These are phyloP conservation scores for Aspergillus brasiliensis DNA, from an alignment of 2,329 filamentous ascomycete species.

Conservation along the genomic window DNA sequence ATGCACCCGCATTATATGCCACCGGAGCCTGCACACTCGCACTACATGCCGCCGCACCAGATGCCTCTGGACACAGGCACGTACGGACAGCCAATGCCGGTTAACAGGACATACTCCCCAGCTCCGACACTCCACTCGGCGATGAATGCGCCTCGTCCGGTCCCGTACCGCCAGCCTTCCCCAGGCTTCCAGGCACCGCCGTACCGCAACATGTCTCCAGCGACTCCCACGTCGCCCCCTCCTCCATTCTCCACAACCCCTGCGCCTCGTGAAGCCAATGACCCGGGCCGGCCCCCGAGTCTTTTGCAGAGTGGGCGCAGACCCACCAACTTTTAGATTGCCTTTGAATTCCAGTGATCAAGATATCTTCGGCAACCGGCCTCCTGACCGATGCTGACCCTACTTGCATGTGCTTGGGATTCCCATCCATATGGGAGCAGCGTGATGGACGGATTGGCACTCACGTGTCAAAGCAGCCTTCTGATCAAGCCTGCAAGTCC, in stretches of 20 bases:
- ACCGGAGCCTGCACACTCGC: conserved; percentile 22
- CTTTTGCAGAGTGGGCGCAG: conserved; percentile 44
- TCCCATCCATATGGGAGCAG: neutral
- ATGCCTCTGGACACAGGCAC: neutral
- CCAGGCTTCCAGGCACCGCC: conserved; percentile 19
- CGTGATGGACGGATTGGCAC: neutral
- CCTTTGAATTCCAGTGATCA: conserved; percentile 27
- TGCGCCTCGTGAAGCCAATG: conserved; percentile 20
- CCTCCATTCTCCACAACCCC: conserved; percentile 31
- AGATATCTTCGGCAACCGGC: neutral
- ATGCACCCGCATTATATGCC: conserved; percentile 7
- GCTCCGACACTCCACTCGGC: conserved; percentile 18
- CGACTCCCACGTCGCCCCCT: conserved; percentile 31
- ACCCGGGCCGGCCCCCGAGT: conserved; percentile 41
- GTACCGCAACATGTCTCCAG: conserved; percentile 25
- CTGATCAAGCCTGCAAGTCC: neutral
- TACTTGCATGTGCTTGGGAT: neutral
- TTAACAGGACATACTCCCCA: conserved; percentile 1
- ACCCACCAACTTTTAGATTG: conserved; percentile 38
- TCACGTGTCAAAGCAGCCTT: neutral
- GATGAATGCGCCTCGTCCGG: conserved; percentile 18
- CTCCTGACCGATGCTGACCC: neutral
- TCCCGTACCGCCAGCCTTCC: conserved; percentile 25
- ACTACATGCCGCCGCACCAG: conserved; percentile 21
- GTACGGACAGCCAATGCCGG: neutral